Percentiles rank a stretch among this genome's conserved stretches.
These are phyloP conservation scores for Termitomyces titanicus DNA, from an alignment of 768 basidiomycete genomes.

Conservation along the genomic window DNA sequence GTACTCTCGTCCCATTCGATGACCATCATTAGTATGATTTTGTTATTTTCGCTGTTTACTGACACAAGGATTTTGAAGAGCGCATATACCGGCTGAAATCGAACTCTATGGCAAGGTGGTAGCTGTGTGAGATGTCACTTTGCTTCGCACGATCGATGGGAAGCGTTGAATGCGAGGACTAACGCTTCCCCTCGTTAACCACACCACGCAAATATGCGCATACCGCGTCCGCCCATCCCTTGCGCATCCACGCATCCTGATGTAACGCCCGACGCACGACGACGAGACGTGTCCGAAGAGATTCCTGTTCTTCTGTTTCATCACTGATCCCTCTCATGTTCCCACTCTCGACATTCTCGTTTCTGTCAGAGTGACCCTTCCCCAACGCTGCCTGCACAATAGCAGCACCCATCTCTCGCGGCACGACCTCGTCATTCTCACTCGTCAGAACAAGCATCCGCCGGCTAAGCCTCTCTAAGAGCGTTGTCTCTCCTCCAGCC, in stretches of 20 bases:
- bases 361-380: background rate
- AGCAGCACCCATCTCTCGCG: slow-evolving; percentile 29
- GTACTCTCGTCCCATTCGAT: too few species aligned
- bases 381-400: slow-evolving; percentile 14
- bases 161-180: background rate
- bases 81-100: too few species aligned
- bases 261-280: slow-evolving; percentile 14
- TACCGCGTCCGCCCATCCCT: slow-evolving; percentile 15
- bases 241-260: slow-evolving; percentile 18
- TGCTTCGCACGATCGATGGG: too few species aligned
- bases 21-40: too few species aligned
- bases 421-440: slow-evolving; percentile 46
- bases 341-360: background rate
- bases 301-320: background rate
- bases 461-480: slow-evolving; percentile 14
- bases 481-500: background rate
- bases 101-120: too few species aligned
- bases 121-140: too few species aligned
- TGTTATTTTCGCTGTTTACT: too few species aligned
- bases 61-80: too few species aligned
- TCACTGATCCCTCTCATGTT: too few species aligned
- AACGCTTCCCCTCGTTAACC: background rate
- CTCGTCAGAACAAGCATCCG: slow-evolving; percentile 34
- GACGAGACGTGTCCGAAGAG: background rate
- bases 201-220: slow-evolving; percentile 7